Evolutionary conservation across 306 rosid genomes (phyloP).

Genomic region (Lagenaria siceraria): DNA sequence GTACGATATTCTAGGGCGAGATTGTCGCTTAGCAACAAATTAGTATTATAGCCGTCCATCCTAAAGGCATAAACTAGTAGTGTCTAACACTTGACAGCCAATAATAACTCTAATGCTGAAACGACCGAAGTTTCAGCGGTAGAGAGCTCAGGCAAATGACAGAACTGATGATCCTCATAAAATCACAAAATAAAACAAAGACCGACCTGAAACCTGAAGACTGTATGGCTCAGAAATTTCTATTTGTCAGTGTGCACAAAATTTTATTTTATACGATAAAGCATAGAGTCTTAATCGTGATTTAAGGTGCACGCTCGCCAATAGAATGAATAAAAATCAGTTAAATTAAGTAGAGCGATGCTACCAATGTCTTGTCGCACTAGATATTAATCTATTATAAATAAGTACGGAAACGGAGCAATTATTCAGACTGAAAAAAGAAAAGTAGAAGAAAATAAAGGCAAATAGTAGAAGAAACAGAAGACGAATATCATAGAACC

Average conservation of each 20-base stretch:
- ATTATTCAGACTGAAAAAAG: background rate
- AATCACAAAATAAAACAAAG: background rate
- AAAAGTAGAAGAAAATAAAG: constrained; percentile 3
- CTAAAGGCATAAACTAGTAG: background rate
- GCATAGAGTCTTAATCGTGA: background rate
- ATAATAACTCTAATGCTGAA: background rate
- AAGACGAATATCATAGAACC: constrained; percentile 23
- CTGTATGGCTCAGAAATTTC: background rate
- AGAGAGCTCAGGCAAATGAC: background rate
- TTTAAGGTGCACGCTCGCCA: constrained; percentile 4
- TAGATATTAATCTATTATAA: background rate
- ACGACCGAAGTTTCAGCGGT: background rate
- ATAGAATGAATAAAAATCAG: background rate
- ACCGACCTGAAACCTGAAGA: background rate
- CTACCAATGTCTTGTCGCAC: constrained; percentile 4
- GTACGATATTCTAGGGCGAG: too few relatives aligned
- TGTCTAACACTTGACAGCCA: background rate
- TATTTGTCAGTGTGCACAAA: background rate
- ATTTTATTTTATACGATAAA: background rate
- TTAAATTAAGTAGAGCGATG: background rate
- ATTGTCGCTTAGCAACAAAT: background rate
- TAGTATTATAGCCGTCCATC: background rate
- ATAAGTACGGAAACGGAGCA: background rate
- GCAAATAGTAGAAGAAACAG: constrained; percentile 1
- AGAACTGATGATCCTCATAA: background rate